These are phyloP conservation scores for Phlegmacium glaucopus DNA, from an alignment of 768 basidiomycete species.

Conservation along the genomic window DNA sequence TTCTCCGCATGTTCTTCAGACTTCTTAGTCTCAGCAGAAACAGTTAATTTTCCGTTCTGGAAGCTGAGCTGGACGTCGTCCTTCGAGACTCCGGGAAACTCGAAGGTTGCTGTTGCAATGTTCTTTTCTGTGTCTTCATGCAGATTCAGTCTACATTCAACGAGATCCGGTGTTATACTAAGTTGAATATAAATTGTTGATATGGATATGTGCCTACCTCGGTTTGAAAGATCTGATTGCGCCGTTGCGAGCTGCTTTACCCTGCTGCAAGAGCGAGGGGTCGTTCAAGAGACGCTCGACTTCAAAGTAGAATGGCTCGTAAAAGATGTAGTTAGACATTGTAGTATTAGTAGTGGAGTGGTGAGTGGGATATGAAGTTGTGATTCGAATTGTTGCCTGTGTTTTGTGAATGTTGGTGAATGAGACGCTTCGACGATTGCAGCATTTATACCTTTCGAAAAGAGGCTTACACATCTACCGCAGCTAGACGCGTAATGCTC, in stretches of 20 bases:
- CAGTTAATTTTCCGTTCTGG: slow-evolving; percentile 43
- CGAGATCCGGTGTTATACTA: neutral
- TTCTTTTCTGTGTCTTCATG: slow-evolving; percentile 46
- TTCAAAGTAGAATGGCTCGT: slow-evolving; percentile 35
- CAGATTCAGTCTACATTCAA: slow-evolving; percentile 49
- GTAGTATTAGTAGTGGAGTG: too few relatives aligned
- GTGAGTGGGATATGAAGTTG: too few relatives aligned
- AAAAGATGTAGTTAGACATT: slow-evolving; percentile 7
- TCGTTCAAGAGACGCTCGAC: slow-evolving; percentile 40
- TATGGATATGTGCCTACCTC: slow-evolving; percentile 21
- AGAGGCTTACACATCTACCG: too few relatives aligned
- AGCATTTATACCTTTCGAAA: too few relatives aligned
- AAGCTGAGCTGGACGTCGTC: slow-evolving; percentile 51
- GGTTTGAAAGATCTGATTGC: slow-evolving; percentile 26
- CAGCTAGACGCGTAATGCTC: too few relatives aligned
- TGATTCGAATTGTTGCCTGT: neutral
- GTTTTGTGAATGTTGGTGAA: too few relatives aligned
- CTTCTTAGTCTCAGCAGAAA: slow-evolving; percentile 46
- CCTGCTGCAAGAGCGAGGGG: slow-evolving; percentile 5
- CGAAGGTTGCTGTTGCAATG: slow-evolving; percentile 51
- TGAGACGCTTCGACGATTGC: too few relatives aligned
- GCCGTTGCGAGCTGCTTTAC: slow-evolving; percentile 10
- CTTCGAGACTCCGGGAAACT: slow-evolving; percentile 51
- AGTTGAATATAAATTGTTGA: neutral
- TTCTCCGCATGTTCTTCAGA: slow-evolving; percentile 31